Evolutionary conservation across 257 asterid species (phyloP).

Genomic region (Capsicum chinense): DNA sequence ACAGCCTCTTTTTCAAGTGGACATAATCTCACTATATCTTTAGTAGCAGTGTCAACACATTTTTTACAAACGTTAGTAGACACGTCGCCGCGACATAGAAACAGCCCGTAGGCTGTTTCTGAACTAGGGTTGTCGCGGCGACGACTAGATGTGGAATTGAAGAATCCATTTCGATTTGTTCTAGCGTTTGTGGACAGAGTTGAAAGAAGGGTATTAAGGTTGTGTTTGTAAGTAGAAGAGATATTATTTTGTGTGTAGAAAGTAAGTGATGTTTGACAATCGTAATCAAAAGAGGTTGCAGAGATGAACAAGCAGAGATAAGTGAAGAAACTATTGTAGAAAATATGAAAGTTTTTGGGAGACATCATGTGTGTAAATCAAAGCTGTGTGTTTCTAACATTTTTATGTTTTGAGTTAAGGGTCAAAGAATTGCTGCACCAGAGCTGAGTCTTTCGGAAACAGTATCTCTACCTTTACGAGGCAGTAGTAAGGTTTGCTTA

Average conservation of each 20-base stretch:
- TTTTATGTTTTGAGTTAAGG: no score
- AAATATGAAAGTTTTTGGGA: no score
- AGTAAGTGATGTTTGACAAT: neutral
- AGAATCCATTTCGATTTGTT: slow-evolving; percentile 15
- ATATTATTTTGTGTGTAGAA: neutral
- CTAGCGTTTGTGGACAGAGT: slow-evolving; percentile 24
- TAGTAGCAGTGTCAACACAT: slow-evolving; percentile 7
- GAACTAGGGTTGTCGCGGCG: neutral
- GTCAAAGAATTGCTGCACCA: no score
- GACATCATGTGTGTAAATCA: no score
- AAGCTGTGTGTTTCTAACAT: no score
- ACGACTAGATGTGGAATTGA: neutral
- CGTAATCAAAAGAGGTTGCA: neutral
- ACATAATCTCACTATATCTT: neutral
- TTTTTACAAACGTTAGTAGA: neutral
- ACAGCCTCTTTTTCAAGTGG: neutral
- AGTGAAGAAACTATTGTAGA: no score
- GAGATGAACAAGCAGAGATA: no score
- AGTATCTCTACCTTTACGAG: no score
- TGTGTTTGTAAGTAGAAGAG: neutral
- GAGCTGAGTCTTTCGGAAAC: no score
- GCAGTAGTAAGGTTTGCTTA: no score
- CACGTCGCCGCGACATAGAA: neutral
- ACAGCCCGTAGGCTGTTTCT: slow-evolving; percentile 23
- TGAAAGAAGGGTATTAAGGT: slow-evolving; percentile 26